A percentile compares a stretch with the other conserved stretches of the same genome.
Conservation (phyloP, 1,284 basidiomycete species). For the Apiotrichum akiyoshidainum region DNA sequence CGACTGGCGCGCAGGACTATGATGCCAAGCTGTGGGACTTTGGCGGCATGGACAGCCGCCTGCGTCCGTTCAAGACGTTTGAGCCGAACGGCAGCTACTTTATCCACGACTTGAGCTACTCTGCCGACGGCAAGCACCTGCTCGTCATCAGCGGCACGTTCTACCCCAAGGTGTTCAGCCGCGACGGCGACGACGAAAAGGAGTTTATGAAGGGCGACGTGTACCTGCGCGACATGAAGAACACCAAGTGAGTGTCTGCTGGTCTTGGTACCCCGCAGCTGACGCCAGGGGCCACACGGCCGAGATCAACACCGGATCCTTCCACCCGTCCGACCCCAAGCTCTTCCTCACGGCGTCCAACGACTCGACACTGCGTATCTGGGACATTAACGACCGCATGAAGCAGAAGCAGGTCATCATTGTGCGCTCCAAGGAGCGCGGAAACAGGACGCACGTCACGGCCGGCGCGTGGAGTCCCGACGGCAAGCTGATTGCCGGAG, state of each 20-base stretch:
- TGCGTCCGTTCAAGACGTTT: constrained; percentile 92
- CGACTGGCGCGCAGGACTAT: constrained; percentile 93
- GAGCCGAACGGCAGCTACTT: constrained; percentile 91
- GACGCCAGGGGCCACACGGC: constrained; percentile 81
- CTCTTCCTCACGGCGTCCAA: constrained; percentile 88
- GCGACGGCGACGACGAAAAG: constrained; percentile 85
- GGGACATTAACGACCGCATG: constrained; percentile 81
- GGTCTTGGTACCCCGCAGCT: not conserved
- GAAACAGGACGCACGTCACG: constrained; percentile 89
- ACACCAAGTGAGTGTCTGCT: constrained; percentile 67
- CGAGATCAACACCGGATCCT: constrained; percentile 81
- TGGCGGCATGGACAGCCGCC: constrained; percentile 83
- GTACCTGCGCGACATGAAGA: constrained; percentile 97
- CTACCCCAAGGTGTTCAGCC: constrained; percentile 82
- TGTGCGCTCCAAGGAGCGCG: constrained; percentile 91
- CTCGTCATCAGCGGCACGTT: constrained; percentile 82
- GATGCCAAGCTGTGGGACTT: constrained; percentile 99
- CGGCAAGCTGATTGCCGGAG: constrained; percentile 77
- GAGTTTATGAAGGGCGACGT: constrained; percentile 93
- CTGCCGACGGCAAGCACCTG: constrained; percentile 77
- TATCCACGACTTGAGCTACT: constrained; percentile 83
- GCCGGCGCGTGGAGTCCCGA: constrained; percentile 81
- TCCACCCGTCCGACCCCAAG: constrained; percentile 81
- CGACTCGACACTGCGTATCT: constrained; percentile 93
- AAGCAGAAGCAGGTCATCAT: constrained; percentile 94